Base-by-base conservation (phyloP, 2,329 filamentous ascomycete species). In the Ramichloridium luteum region DNA sequence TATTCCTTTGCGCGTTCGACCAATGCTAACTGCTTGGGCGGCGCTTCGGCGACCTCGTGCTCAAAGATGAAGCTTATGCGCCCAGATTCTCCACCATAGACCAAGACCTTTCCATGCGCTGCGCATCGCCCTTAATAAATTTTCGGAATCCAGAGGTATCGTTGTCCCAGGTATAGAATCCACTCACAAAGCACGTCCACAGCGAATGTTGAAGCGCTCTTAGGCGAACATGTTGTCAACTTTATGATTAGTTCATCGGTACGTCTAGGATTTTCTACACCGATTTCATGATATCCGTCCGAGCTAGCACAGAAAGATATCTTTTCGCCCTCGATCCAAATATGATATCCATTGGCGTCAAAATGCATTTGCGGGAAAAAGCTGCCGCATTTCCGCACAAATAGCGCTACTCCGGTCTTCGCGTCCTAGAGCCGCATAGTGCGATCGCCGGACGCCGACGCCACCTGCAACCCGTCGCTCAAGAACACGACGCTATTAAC, bases 1-100 rank as follows among this genome's bases (percentile, higher is more conserved):
- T 23, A 8, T 23, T 23, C 20, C 20, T 23, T 23, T 23, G 20
- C 20, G 20, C 20, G 20, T 23, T 23, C 20, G 20, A 23, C 20
- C 20, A n/a, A 8, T 23, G 20, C 20, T 23, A n/a, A 23, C n/a
- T 8, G 8, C 8, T 23, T 23, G 20, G 8, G 20, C 20, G 20
- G 20, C 20, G 20, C 20, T 23, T 8, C 20, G 20, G 8, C n/a
- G 20, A 23, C 20, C 20, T n/a, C n/a, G n/a, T 23, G 20, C 20
- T 23, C 20, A 23, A 23, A 23, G 20, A 23, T 23, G 20, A 23
- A 23, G 20, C 20, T 23, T n/a, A 23, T 23, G 20, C 20, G 20
- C 20, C 20, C 20, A 23, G 20, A 23, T 8, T 23, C 20, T 8
- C 20, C 20, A n/a, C 20, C 20, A 23, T n/a, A 23, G 20, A 23